Percentiles rank a stretch among this genome's conserved stretches.
Conservation (phyloP, 768 basidiomycete genomes). For the Boletus sensibilis region DNA sequence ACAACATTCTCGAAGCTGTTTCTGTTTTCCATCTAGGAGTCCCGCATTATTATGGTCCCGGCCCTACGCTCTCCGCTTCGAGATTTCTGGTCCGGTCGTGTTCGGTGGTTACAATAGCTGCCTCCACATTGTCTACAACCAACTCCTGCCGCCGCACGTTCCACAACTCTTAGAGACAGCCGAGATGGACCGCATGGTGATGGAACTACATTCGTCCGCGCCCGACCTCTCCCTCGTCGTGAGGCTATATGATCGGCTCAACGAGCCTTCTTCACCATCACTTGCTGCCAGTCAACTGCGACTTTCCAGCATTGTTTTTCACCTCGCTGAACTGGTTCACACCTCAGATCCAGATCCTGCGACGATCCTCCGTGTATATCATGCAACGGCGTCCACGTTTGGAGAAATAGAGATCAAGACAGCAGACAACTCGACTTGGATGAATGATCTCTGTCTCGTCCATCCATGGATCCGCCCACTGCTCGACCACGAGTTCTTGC, state of each 20-base stretch:
- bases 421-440: not conserved
- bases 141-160: not conserved
- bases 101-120: slow-evolving; percentile 6
- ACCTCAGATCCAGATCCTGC: too few relatives aligned
- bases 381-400: not conserved
- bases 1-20: too few relatives aligned
- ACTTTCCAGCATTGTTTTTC: slow-evolving; percentile 5
- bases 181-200: not conserved
- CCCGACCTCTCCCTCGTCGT: slow-evolving; percentile 25
- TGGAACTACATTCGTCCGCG: not conserved
- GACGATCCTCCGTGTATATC: not conserved
- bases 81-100: too few relatives aligned
- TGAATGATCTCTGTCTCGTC: not conserved
- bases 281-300: not conserved
- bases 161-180: not conserved
- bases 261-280: not conserved
- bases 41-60: too few relatives aligned
- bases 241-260: not conserved
- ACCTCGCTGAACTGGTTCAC: not conserved
- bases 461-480: slow-evolving; percentile 16
- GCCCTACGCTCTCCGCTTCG: too few relatives aligned
- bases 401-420: slow-evolving; percentile 9
- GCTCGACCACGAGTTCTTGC: not conserved
- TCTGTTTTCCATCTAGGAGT: too few relatives aligned
- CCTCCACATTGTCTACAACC: slow-evolving; percentile 5